These are phyloP conservation scores for Clohesyomyces aquaticus DNA, from an alignment of 495 filamentous ascomycete species.

Conservation along the genomic window DNA sequence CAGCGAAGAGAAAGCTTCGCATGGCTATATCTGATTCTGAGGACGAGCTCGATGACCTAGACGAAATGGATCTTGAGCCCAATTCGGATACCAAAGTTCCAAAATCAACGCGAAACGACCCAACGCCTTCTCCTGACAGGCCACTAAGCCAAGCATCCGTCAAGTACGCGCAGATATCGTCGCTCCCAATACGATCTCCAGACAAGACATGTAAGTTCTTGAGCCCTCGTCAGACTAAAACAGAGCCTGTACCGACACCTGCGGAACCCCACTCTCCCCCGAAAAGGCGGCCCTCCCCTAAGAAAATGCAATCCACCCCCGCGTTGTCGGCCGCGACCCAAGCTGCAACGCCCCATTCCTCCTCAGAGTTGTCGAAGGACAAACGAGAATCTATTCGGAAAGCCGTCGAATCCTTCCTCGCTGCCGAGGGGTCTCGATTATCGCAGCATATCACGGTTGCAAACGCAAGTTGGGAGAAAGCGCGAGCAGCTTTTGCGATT, in stretches of 20 bases:
- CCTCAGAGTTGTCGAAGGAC: slow-evolving; percentile 21
- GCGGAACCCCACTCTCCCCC: neutral
- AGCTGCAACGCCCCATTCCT: neutral
- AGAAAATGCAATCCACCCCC: neutral
- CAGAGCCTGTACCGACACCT: neutral
- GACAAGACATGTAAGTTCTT: neutral
- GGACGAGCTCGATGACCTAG: slow-evolving; percentile 26
- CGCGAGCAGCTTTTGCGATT: slow-evolving; percentile 1
- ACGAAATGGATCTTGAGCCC: slow-evolving; percentile 16
- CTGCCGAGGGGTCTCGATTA: slow-evolving; percentile 14
- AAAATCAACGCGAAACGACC: neutral
- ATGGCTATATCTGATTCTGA: slow-evolving; percentile 30
- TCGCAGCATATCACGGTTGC: slow-evolving; percentile 10
- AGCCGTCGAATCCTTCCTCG: slow-evolving; percentile 19
- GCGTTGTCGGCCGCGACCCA: neutral
- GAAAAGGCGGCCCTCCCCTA: neutral
- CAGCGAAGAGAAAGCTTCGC: slow-evolving; percentile 8
- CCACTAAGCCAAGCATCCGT: neutral
- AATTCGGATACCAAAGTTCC: neutral
- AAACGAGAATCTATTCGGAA: neutral
- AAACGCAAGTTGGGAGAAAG: slow-evolving; percentile 15
- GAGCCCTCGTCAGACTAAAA: neutral
- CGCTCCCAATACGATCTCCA: slow-evolving; percentile 24
- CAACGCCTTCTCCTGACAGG: neutral
- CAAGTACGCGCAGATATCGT: neutral